Conservation (phyloP, 2,329 filamentous ascomycete species). For the Pseudohalonectria lignicola region DNA sequence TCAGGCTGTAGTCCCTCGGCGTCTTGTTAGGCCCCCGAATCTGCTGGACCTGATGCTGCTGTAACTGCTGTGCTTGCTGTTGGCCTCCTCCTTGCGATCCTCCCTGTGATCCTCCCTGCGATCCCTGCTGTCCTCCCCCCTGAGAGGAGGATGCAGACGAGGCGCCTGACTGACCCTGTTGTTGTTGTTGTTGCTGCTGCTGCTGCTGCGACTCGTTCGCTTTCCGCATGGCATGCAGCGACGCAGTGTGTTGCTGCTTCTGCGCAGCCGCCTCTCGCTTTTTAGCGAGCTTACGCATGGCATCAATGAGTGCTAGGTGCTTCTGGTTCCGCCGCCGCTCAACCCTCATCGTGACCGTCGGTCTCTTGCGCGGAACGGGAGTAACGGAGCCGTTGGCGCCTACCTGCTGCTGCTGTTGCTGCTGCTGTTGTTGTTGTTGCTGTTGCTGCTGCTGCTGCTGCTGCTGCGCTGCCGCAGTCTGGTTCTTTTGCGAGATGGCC, state of each 20-base stretch:
- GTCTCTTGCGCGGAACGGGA: conserved; percentile 48
- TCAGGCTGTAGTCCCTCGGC: conserved; percentile 79
- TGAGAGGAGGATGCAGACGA: no score
- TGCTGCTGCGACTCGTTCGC: conserved; percentile 45
- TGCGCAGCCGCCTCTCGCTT: conserved; percentile 78
- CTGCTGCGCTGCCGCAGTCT: conserved; percentile 25
- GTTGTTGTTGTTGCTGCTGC: conserved; percentile 2
- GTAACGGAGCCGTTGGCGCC: conserved; percentile 29
- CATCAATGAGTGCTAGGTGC: conserved; percentile 80
- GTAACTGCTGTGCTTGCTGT: conserved; percentile 1
- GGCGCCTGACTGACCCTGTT: not conserved
- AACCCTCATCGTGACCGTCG: conserved; percentile 72
- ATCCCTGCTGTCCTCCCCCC: no score
- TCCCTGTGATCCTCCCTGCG: no score
- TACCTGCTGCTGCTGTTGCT: conserved; percentile 18
- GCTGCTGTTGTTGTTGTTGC: conserved; percentile 15
- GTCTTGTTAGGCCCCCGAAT: conserved; percentile 52
- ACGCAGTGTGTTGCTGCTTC: conserved; percentile 75
- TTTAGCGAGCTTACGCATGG: conserved; percentile 90
- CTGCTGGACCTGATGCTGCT: conserved; percentile 17
- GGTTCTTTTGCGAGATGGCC: conserved; percentile 40
- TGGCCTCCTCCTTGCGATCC: no score
- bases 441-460: conserved; percentile 15
- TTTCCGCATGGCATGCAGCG: conserved; percentile 72
- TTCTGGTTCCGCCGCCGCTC: conserved; percentile 79